Base-by-base conservation (phyloP, 2,329 filamentous ascomycete genomes). In the Phaeophleospora eucalypticola region DNA sequence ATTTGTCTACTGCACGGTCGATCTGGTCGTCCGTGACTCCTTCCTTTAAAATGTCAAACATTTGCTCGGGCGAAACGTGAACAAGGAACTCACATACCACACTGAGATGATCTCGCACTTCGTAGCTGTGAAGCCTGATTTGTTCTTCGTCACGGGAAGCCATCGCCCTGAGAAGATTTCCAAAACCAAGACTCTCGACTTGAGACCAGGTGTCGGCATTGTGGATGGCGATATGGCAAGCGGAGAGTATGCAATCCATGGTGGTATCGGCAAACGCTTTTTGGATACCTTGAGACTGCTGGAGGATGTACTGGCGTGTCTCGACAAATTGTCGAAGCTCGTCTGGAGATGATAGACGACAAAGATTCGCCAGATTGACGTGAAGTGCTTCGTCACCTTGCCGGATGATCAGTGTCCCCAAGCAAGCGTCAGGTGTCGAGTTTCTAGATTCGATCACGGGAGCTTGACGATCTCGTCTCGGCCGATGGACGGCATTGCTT, bases 401-500 rank as follows among this genome's bases (percentile, higher is more conserved):
- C 35, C 45, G 39, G 19, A 50, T 41, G 16, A 49, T 21, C 10
- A 57, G 47, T 4, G 35, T 41, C n/a, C 54, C 54, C 12, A 57
- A 36, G 8, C 49, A 51, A 4, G 51, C 44, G 8, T 48, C 52
- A 24, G 47, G 32, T 18, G 49, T 47, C 7, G 54, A 39, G 19
- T 33, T 19, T 9, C 46, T 29, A 36, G 40, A 45, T 6, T 45
- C 41, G 16, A 51, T 41, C 15, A 29, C 15, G 21, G 20, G 34
- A 43, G 35, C 29, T 36, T 40, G 36, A 15, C 46, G 40, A n/a
- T 51, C 40, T 32, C 52, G 40, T 24, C 56, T 45, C 18, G 49
- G 36, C 41, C 52, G 48, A 38, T 56, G 52, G 20, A 57, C 43
- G 8, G 54, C 56, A 40, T 56, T 54, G 36, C 56, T 59, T 42